Percentiles rank a stretch among this genome's conserved stretches.
These are phyloP conservation scores for Anthoceros angustus DNA, from an alignment of 225 moss, liverwort and hornwort species.

Conservation along the genomic window DNA sequence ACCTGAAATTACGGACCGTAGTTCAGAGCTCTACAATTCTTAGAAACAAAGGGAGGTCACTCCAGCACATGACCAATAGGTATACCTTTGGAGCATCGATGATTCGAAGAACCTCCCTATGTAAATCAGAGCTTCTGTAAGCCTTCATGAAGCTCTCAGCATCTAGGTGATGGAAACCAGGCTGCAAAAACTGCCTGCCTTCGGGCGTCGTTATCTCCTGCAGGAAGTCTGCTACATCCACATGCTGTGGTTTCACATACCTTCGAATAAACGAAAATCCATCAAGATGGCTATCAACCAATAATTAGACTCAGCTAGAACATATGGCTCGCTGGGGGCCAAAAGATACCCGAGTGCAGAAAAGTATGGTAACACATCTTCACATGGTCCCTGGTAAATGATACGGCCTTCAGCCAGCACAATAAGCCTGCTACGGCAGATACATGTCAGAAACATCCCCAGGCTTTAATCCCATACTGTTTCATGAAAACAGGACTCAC, in stretches of 20 bases:
- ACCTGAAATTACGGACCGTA: constrained; percentile 13
- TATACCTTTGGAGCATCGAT: constrained; percentile 40
- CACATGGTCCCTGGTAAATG: constrained; percentile 64
- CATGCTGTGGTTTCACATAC: constrained; percentile 65
- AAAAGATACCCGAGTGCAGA: constrained; percentile 42
- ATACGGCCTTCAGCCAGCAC: constrained; percentile 60
- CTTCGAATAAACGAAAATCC: constrained; percentile 18
- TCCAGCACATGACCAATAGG: neutral
- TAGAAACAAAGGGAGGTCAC: neutral
- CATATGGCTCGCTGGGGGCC: neutral
- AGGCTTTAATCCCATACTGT: constrained; percentile 5
- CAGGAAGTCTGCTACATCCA: constrained; percentile 73
- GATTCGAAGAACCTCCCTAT: constrained; percentile 53
- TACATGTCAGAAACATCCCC: neutral
- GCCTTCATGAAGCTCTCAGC: constrained; percentile 36
- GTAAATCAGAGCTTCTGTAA: constrained; percentile 43
- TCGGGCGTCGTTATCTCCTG: constrained; percentile 61
- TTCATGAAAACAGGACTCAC: neutral
- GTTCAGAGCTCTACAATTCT: too few relatives aligned
- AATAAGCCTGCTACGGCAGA: constrained; percentile 30
- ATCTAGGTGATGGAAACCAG: constrained; percentile 31
- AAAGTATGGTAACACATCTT: constrained; percentile 55
- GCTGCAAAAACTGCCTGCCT: constrained; percentile 40
- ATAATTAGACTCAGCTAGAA: neutral
- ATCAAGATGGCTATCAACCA: neutral